Evolutionary conservation across 805 yeast genomes (phyloP), one percentile per base, ranked within the genome.

Genomic region (Suhomyces kilbournensis): DNA sequence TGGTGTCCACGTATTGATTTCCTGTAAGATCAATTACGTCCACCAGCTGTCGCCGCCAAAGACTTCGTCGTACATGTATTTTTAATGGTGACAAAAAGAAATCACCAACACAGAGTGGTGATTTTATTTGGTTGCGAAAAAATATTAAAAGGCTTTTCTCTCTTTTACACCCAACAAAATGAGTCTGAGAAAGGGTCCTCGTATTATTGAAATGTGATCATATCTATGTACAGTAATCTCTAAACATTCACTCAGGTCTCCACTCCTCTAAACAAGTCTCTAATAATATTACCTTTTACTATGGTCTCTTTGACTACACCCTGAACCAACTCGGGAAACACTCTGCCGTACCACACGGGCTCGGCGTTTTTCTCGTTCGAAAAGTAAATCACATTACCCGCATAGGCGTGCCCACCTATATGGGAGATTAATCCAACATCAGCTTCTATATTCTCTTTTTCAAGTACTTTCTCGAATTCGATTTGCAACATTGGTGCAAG

Each of bases 371-470:
- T 66, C 46, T 74, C 73, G 25, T 51, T 54, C 4, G 68, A 67
- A 56, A 84, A 83, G 48, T 80, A 78, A 2, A 88, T 70, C 12
- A 90, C 82, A 61, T 90, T 90, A 0, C 96, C 96, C 1, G 97
- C 96, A 67, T 82, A 90, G 2, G 78, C 88, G 64, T 90, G 97
- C 0, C 97, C 97, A 1, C 96, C 96, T 40, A 90, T 74, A 65
- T 90, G 97, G 10, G 92, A 84, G 0, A 86, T 73, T 6, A 80
- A 61, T 0, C 90, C 91, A 32, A 85, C 72, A 34, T 66, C 64
- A 3, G 52, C 65, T 46, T 42, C 58, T 43, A 81, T 43, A 0
- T 65, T 66, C 44, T 76, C 70, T 1, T 56, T 43, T 10, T 59
- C 52, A 14, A 84, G 56, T 1, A 79, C 82, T 28, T 49, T 54